A percentile compares a stretch with the other conserved stretches of the same genome.
Evolutionary conservation across 345 rosid genomes (phyloP).

Genomic region (Gossypium arboreum): DNA sequence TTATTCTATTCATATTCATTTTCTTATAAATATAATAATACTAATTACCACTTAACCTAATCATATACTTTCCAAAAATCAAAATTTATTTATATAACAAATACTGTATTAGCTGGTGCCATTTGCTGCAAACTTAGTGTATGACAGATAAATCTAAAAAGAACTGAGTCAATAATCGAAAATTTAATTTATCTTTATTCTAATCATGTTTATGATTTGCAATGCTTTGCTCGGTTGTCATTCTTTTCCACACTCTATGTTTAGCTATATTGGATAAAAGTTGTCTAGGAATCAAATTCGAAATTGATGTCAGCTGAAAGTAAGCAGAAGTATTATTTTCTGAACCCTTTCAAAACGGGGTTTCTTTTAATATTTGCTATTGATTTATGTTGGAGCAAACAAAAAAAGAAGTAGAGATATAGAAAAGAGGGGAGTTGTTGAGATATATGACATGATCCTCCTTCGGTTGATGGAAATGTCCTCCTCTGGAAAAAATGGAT

Average conservation of each 20-base stretch:
- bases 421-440: background rate
- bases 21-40: background rate
- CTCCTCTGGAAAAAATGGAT: constrained; percentile 20
- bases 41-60: background rate
- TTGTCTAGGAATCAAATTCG: no score
- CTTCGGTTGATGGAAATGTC: background rate
- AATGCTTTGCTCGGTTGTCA: constrained; percentile 5
- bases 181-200: background rate
- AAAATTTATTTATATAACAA: background rate
- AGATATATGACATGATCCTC: no score
- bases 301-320: no score
- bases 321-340: no score
- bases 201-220: background rate
- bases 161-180: background rate
- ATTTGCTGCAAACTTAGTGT: constrained; percentile 9
- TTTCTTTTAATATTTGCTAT: no score
- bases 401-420: background rate
- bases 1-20: background rate
- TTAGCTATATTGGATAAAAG: no score
- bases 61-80: background rate
- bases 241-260: background rate
- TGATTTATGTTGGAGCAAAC: no score
- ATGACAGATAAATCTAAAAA: constrained; percentile 10
- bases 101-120: constrained; percentile 17
- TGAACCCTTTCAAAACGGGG: no score